Base-by-base conservation (phyloP, 441 rosid genomes). In the Capsella rubella region DNA sequence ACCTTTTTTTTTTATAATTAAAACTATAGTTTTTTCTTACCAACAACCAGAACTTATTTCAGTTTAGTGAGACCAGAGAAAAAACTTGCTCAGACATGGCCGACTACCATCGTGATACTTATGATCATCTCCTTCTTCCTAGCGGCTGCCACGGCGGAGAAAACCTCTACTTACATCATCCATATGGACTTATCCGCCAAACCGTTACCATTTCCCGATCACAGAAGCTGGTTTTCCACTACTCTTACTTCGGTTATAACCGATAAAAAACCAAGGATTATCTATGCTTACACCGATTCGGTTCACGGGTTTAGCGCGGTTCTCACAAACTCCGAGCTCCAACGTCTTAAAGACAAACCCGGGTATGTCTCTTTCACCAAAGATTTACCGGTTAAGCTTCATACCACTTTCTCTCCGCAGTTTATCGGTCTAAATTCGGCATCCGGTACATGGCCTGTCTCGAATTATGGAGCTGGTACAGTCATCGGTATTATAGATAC, bases 101-200 rank as follows among this genome's bases (percentile, higher is more conserved):
- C 18, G 13, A 32, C 8, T 3, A 51, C 29, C 5, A 12, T 57
- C 40, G 16, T 40, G 27, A 60, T 60, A 25, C 31, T 60, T 32
- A 5, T 58, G 14, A 46, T 53, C 28, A 49, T 34, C 34, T 59
- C 18, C 21, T 51, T 45, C 5, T 43, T 27, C 5, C 3, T 60
- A 6, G 4, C 15, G 12, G 53, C 43, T 45, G 39, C 51, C 60
- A 40, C 32, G n/a, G 71, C 80, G 29, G 60, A 71, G 69, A 67
- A 71, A 67, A 67, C 84, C 43, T 79, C 61, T 43, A 66, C 85
- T 1, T 84, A 81, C 68, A 82, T 90, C 67, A 69, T 90, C 55
- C 92, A 86, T 70, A 89, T 88, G 96, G 83, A 87, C 70, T 45
- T 58, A 18, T 75, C 83, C 56, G 85, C 83, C 32, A 90, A 87